Conservation (phyloP, 192 early-diverging fungal genomes). For the Coemansia sp. region DNA sequence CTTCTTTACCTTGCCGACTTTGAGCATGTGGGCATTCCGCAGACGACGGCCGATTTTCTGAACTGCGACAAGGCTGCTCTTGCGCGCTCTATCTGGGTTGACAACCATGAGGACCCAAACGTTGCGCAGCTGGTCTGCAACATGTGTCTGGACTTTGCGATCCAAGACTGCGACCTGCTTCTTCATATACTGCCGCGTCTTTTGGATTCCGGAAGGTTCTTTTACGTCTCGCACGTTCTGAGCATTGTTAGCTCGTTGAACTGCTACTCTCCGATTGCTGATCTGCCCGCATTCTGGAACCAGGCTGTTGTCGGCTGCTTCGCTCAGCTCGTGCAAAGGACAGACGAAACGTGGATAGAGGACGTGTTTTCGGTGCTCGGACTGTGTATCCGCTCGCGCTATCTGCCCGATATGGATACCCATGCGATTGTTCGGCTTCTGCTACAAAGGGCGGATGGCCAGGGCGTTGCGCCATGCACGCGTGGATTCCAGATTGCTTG, state of each 20-base stretch:
- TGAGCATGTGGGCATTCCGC: constrained; percentile 65
- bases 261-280: constrained; percentile 21
- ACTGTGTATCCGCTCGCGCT: constrained; percentile 30
- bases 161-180: constrained; percentile 64
- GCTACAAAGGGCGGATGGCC: neutral
- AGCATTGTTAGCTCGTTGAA: constrained; percentile 39
- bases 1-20: constrained; percentile 72
- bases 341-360: constrained; percentile 14
- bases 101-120: constrained; percentile 58
- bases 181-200: constrained; percentile 61
- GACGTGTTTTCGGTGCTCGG: constrained; percentile 29
- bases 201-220: constrained; percentile 32
- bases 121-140: constrained; percentile 68
- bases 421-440: constrained; percentile 9
- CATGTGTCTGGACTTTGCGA: constrained; percentile 68
- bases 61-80: constrained; percentile 67
- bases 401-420: constrained; percentile 28
- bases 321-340: constrained; percentile 2
- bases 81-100: constrained; percentile 69
- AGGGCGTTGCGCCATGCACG: neutral
- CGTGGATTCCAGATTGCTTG: constrained; percentile 25
- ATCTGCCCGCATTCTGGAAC: constrained; percentile 42
- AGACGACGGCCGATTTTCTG: constrained; percentile 61
- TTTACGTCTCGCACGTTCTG: constrained; percentile 59
- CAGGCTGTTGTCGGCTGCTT: constrained; percentile 23